Conservation (phyloP, 129 eudicot species). For the Helianthus tuberosus region DNA sequence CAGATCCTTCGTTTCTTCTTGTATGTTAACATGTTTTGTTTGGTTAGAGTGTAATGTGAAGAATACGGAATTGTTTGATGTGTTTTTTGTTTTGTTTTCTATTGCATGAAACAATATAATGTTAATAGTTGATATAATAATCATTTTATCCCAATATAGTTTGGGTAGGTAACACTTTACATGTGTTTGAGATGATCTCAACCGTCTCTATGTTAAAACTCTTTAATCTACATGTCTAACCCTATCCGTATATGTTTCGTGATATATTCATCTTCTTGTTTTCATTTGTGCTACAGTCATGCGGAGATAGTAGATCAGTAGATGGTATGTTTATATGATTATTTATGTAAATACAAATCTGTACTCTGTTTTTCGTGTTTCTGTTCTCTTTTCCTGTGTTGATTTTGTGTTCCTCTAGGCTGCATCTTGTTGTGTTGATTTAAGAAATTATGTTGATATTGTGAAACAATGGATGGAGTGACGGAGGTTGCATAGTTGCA, state of each 20-base stretch:
- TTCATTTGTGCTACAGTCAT: not conserved
- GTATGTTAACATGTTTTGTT: not conserved
- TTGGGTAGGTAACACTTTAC: conserved; percentile 2
- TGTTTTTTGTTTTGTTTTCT: not conserved
- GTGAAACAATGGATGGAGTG: conserved; percentile 3
- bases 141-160: not conserved
- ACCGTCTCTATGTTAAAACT: not conserved
- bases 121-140: not conserved
- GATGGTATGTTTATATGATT: not conserved
- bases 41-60: conserved; percentile 11
- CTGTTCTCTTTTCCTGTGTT: not conserved
- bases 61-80: not conserved
- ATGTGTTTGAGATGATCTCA: not conserved
- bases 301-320: too few relatives aligned
- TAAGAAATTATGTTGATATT: conserved; percentile 2
- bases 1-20: conserved; percentile 4
- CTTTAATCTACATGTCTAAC: not conserved
- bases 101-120: not conserved
- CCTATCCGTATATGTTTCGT: not conserved
- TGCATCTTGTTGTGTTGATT: conserved; percentile 8
- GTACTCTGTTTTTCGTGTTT: not conserved
- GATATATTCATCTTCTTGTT: not conserved
- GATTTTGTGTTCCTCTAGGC: conserved; percentile 12
- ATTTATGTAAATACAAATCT: not conserved
- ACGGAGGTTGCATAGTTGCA: conserved; percentile 6